Conservation (phyloP, 2,329 filamentous ascomycete species). For the Rhynchosporium secalis region DNA sequence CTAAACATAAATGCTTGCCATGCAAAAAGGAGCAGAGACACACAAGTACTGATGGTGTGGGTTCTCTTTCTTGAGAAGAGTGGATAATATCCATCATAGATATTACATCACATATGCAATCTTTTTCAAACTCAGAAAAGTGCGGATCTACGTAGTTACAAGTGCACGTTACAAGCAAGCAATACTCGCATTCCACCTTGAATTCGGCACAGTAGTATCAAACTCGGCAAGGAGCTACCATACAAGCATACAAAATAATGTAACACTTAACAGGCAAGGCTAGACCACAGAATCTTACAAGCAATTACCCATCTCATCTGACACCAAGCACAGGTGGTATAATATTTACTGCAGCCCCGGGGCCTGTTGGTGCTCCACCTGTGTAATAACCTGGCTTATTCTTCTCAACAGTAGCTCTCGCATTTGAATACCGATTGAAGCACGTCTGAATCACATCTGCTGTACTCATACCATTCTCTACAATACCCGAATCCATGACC, state of each 20-base stretch:
- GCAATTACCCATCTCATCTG: neutral
- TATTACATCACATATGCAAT: no score
- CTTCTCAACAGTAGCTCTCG: conserved; percentile 26
- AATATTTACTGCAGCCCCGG: conserved; percentile 1
- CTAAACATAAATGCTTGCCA: no score
- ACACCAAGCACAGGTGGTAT: neutral
- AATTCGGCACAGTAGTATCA: neutral
- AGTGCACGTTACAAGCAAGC: neutral
- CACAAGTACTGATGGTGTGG: no score
- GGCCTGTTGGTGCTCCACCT: conserved; percentile 6
- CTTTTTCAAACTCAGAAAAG: no score
- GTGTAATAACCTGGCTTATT: conserved; percentile 28
- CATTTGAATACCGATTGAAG: conserved; percentile 20
- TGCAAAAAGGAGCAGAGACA: no score
- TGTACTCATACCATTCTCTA: conserved; percentile 19
- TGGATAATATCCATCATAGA: no score
- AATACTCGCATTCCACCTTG: neutral
- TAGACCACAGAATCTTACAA: neutral
- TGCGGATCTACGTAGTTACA: neutral
- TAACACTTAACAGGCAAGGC: neutral
- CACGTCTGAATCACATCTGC: conserved; percentile 23
- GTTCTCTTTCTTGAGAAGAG: no score
- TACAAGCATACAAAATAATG: neutral
- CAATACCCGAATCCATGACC: conserved; percentile 25
- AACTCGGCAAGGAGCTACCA: neutral